phyloP scores from a whole-genome alignment of 2,329 filamentous ascomycete genomes.

The Lecanicillium sp. region DNA sequence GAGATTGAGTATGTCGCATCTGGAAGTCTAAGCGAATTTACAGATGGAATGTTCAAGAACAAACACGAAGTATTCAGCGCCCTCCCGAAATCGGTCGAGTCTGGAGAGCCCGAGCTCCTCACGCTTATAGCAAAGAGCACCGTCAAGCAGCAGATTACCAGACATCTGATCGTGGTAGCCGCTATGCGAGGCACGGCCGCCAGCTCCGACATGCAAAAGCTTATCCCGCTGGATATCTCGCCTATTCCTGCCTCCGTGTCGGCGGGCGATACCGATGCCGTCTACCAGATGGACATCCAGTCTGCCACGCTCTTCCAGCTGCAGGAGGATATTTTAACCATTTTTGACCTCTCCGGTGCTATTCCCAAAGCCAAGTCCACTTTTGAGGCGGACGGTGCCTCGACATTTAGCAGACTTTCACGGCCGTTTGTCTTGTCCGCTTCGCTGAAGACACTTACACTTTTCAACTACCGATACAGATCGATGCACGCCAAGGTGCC shows the following conservation, averaged over 20 bases:
- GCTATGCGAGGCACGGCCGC: constrained; percentile 22
- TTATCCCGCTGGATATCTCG: constrained; percentile 35
- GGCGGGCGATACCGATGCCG: constrained; percentile 16
- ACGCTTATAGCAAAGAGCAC: constrained; percentile 41
- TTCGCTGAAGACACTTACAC: constrained; percentile 48
- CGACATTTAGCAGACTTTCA: constrained; percentile 61
- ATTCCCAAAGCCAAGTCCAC: constrained; percentile 55
- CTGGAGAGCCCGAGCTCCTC: constrained; percentile 44
- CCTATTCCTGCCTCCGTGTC: constrained; percentile 27
- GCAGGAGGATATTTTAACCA: constrained; percentile 44
- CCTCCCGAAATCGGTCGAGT: constrained; percentile 41
- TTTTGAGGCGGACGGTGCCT: constrained; percentile 44
- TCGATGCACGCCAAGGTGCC: constrained; percentile 49
- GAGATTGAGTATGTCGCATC: constrained; percentile 45
- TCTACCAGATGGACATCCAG: constrained; percentile 54
- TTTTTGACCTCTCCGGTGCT: constrained; percentile 58
- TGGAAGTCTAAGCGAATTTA: constrained; percentile 41
- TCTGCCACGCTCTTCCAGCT: constrained; percentile 60
- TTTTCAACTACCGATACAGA: constrained; percentile 65
- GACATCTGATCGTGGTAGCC: constrained; percentile 30
- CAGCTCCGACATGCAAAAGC: constrained; percentile 26
- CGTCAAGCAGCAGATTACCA: constrained; percentile 23
- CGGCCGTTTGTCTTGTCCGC: constrained; percentile 59
- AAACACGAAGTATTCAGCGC: constrained; percentile 46
- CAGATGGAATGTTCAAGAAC: constrained; percentile 50